Percentiles rank a stretch among this genome's conserved stretches.
phyloP scores from a whole-genome alignment of 108 stramenopile genomes.

The Pseudonitzschia multistriata region DNA sequence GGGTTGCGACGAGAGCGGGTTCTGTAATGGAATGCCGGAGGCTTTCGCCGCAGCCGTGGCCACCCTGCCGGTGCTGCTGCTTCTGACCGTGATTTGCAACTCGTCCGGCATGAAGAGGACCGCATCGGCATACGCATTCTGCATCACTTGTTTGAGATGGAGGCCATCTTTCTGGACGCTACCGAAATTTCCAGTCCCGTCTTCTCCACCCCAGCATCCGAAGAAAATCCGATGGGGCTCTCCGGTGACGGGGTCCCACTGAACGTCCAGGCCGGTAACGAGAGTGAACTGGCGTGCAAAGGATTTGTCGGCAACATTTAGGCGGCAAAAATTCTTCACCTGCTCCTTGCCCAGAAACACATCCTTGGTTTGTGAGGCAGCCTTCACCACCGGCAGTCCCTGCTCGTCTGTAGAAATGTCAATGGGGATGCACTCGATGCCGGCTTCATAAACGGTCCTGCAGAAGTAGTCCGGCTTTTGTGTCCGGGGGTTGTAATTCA shows the following conservation, averaged over 20 bases:
- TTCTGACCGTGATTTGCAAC: background rate
- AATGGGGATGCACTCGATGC: slow-evolving; percentile 12
- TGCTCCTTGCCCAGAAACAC: background rate
- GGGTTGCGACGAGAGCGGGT: background rate
- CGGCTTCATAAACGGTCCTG: slow-evolving; percentile 11
- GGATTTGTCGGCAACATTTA: background rate
- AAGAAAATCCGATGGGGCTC: slow-evolving; percentile 17
- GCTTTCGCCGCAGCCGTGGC: background rate
- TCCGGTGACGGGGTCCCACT: slow-evolving; percentile 15
- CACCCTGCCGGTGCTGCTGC: background rate
- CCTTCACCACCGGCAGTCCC: too few relatives aligned
- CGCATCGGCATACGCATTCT: slow-evolving; percentile 15
- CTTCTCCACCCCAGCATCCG: slow-evolving; percentile 22
- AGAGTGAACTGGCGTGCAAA: slow-evolving; percentile 11
- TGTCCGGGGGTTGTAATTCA: slow-evolving; percentile 7
- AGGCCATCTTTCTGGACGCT: slow-evolving; percentile 10
- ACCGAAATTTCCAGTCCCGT: slow-evolving; percentile 23
- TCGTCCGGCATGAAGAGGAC: background rate
- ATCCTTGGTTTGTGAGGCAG: background rate
- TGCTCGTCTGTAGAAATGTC: background rate
- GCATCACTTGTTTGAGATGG: background rate
- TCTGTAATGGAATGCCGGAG: background rate
- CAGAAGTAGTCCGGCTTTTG: slow-evolving; percentile 7
- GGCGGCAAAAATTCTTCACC: background rate
- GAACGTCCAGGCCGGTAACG: slow-evolving; percentile 23